phyloP scores from a whole-genome alignment of 371 early-diverging fungal species.

The Mucor irregularis region DNA sequence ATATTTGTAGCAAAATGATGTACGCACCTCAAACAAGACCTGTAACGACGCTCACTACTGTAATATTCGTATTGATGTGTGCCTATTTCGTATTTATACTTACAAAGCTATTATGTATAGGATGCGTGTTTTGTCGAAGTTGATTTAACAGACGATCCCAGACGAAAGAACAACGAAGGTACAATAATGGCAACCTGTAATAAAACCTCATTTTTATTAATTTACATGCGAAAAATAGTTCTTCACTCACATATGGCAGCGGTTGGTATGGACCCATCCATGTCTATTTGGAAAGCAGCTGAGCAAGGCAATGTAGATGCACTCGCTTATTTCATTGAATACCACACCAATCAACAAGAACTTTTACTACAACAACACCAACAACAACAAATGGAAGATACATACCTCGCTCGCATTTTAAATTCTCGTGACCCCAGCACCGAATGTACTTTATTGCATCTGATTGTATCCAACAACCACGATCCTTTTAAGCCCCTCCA shows the following conservation, averaged over 20 bases:
- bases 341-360: background rate
- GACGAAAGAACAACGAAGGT: slow-evolving; percentile 15
- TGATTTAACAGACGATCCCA: slow-evolving; percentile 14
- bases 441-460: slow-evolving; percentile 49
- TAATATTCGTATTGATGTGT: background rate
- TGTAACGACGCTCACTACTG: background rate
- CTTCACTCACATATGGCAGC: too few species aligned
- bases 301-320: slow-evolving; percentile 27
- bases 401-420: too few species aligned
- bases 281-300: slow-evolving; percentile 31
- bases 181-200: background rate
- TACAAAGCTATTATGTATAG: background rate
- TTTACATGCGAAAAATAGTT: too few species aligned
- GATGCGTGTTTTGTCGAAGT: slow-evolving; percentile 25
- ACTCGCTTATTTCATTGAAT: slow-evolving; percentile 23
- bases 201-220: too few species aligned
- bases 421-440: slow-evolving; percentile 53
- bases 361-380: slow-evolving; percentile 1
- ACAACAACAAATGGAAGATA: too few species aligned
- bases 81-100: background rate
- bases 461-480: slow-evolving; percentile 39
- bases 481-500: slow-evolving; percentile 36
- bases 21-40: slow-evolving; percentile 8
- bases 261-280: slow-evolving; percentile 4
- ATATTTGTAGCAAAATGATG: too few species aligned